Conservation (phyloP, 2,329 filamentous ascomycete genomes). For the Nothopassalora personata region DNA sequence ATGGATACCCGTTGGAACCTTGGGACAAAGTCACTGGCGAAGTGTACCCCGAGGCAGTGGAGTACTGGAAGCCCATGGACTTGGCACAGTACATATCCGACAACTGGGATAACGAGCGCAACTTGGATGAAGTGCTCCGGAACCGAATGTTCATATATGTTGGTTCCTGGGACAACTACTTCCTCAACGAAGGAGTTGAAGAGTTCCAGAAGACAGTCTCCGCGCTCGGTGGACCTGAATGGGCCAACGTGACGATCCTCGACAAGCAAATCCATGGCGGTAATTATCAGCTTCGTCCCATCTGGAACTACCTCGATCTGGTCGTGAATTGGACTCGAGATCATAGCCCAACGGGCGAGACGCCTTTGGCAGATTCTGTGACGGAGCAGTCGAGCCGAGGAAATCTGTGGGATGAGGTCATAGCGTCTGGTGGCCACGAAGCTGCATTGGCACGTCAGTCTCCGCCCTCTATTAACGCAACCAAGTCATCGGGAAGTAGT, state of each 20-base stretch:
- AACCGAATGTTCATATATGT: constrained; percentile 35
- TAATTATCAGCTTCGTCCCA: constrained; percentile 29
- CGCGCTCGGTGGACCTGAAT: constrained; percentile 30
- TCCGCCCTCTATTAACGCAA: constrained; percentile 22
- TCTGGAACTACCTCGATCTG: constrained; percentile 35
- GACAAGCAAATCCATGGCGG: constrained; percentile 32
- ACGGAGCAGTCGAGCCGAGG: constrained; percentile 26
- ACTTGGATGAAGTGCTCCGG: constrained; percentile 32
- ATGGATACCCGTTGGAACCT: constrained; percentile 35
- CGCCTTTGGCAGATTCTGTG: constrained; percentile 23
- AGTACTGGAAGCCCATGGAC: constrained; percentile 36
- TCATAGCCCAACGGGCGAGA: constrained; percentile 31
- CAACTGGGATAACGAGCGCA: constrained; percentile 32
- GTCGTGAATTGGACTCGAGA: constrained; percentile 30
- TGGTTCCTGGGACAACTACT: constrained; percentile 34
- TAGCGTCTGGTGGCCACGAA: constrained; percentile 29
- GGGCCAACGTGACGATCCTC: constrained; percentile 36
- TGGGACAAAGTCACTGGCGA: constrained; percentile 39
- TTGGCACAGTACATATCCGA: constrained; percentile 31
- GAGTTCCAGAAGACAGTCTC: constrained; percentile 34
- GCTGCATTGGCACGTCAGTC: constrained; percentile 34
- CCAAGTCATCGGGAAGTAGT: background rate
- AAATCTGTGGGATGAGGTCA: constrained; percentile 34
- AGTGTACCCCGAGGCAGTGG: constrained; percentile 35
- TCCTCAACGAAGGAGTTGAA: constrained; percentile 34